These are phyloP conservation scores for Leucosporidium scottii DNA, from an alignment of 768 basidiomycete species.

Conservation along the genomic window DNA sequence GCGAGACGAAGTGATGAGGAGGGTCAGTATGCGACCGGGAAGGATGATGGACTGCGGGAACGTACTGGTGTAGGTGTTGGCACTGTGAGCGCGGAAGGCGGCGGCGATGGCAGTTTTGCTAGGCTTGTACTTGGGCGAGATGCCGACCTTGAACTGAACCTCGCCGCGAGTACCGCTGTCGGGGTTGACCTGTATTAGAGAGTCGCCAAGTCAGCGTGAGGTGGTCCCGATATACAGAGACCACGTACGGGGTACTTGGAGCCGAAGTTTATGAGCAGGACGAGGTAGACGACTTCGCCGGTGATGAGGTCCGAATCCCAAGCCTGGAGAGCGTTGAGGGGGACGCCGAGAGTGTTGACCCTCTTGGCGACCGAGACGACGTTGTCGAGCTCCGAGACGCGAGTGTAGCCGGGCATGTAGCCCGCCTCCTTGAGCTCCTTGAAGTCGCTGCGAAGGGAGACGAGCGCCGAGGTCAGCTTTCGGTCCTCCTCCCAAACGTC, in stretches of 20 bases:
- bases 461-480: neutral
- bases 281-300: constrained; percentile 52
- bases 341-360: constrained; percentile 52
- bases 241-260: constrained; percentile 46
- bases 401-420: constrained; percentile 57
- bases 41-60: constrained; percentile 12
- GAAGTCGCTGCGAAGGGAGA: constrained; percentile 50
- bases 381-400: constrained; percentile 51
- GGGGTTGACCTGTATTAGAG: constrained; percentile 43
- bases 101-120: constrained; percentile 44
- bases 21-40: constrained; percentile 41
- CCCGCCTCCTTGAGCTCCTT: constrained; percentile 53
- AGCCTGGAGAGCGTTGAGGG: constrained; percentile 61
- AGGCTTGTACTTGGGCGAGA: constrained; percentile 59
- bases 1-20: constrained; percentile 9
- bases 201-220: too few species aligned
- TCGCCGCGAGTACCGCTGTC: constrained; percentile 47
- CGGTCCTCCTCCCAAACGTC: too few species aligned
- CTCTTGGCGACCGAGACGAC: constrained; percentile 32
- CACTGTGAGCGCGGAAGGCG: constrained; percentile 51
- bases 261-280: constrained; percentile 57
- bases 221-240: too few species aligned
- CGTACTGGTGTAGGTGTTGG: constrained; percentile 48
- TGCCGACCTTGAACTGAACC: constrained; percentile 56
- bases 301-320: constrained; percentile 64